phyloP scores from a whole-genome alignment of 1,284 basidiomycete genomes.

The Irpex sp. region DNA sequence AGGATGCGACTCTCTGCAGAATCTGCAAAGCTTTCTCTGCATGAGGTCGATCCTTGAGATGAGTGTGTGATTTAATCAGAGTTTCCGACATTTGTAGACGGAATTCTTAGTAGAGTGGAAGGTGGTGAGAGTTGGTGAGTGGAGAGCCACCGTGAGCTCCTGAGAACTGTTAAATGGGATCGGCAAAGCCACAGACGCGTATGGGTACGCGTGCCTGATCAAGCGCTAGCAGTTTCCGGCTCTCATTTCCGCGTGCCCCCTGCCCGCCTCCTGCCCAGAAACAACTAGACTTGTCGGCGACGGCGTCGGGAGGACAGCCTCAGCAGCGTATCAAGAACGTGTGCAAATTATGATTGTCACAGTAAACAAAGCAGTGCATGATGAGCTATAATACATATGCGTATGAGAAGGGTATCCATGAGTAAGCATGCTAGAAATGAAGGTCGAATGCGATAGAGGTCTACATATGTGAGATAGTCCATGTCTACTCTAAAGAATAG shows the following conservation, averaged over 20 bases:
- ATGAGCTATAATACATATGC: not conserved
- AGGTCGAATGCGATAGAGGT: not conserved
- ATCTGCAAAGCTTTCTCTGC: conserved; percentile 56
- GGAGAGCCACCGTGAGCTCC: not conserved
- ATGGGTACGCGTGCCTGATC: not conserved
- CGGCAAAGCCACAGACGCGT: not conserved
- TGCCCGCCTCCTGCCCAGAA: not conserved
- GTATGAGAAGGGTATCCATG: not conserved
- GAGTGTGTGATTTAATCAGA: conserved; percentile 59
- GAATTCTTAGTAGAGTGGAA: not conserved
- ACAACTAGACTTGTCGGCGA: not conserved
- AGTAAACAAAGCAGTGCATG: not conserved
- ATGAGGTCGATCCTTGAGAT: conserved; percentile 58
- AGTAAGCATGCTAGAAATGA: not conserved
- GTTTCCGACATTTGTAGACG: conserved; percentile 34
- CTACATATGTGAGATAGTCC: not conserved
- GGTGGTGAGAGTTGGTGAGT: not conserved
- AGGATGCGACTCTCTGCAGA: conserved; percentile 69
- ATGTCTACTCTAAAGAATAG: not conserved
- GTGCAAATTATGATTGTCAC: not conserved
- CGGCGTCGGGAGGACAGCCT: not conserved
- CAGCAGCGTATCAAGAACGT: not conserved
- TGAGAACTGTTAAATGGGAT: not conserved
- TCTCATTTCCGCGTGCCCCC: not conserved
- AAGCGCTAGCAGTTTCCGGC: not conserved